These are phyloP conservation scores for Termitomyces titanicus DNA, from an alignment of 768 basidiomycete species.

Conservation along the genomic window DNA sequence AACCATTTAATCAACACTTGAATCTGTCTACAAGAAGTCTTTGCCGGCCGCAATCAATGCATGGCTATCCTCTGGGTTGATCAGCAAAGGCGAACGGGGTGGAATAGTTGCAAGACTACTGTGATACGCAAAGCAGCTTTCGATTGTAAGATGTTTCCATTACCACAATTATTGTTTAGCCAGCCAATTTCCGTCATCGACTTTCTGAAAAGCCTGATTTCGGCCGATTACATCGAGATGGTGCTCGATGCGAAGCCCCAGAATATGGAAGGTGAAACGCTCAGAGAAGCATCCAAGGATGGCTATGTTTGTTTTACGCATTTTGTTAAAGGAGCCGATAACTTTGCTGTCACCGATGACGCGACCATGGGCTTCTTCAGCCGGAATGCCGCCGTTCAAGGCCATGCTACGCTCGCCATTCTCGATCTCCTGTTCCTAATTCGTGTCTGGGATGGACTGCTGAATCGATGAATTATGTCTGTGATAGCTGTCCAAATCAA, in stretches of 20 bases:
- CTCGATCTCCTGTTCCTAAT: not conserved
- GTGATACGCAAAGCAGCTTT: not conserved
- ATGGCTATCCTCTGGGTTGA: not conserved
- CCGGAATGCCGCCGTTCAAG: not conserved
- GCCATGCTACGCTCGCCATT: not conserved
- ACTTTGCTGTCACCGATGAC: not conserved
- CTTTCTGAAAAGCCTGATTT: not conserved
- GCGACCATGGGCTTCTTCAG: not conserved
- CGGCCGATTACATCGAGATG: not conserved
- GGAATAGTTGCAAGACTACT: not conserved
- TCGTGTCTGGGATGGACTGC: not conserved
- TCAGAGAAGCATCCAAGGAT: conserved; percentile 2
- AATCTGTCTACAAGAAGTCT: not conserved
- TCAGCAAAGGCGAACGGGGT: not conserved
- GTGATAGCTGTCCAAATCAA: not conserved
- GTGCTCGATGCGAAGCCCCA: not conserved
- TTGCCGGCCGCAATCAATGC: not conserved
- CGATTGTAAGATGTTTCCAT: not conserved
- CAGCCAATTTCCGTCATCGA: not conserved
- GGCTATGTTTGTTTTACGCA: not conserved
- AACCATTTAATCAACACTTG: too few relatives aligned
- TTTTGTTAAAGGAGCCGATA: not conserved
- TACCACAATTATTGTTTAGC: not conserved
- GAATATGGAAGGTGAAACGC: not conserved
- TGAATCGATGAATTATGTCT: not conserved